Evolutionary conservation across 2,329 filamentous ascomycete species (phyloP).

Genomic region (Massarina eburnea): DNA sequence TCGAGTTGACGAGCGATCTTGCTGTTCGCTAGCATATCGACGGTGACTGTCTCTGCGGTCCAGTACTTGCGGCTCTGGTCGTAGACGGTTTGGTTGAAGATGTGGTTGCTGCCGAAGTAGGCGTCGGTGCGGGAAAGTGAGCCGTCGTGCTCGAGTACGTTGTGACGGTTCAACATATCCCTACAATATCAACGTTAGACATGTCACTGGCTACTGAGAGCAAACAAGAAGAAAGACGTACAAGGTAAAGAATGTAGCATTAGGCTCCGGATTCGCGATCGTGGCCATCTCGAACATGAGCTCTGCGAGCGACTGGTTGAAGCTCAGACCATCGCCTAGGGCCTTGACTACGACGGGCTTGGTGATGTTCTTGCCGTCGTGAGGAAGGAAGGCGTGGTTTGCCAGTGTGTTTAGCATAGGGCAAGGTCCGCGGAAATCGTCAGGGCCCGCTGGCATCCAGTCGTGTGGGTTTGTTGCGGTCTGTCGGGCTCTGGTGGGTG

Average conservation of each 20-base stretch:
- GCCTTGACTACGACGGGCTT: constrained; percentile 41
- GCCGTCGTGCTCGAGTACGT: constrained; percentile 54
- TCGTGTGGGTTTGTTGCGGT: constrained; percentile 6
- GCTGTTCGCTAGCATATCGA: constrained; percentile 44
- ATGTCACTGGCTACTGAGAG: background rate
- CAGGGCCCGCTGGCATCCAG: constrained; percentile 18
- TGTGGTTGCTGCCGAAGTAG: constrained; percentile 54
- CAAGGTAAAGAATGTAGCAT: constrained; percentile 32
- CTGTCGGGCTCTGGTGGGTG: too few species aligned
- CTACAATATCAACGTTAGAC: background rate
- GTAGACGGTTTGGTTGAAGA: constrained; percentile 58
- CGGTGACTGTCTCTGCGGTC: constrained; percentile 43
- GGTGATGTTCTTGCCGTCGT: constrained; percentile 38
- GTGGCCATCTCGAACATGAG: constrained; percentile 50
- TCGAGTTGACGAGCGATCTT: constrained; percentile 49
- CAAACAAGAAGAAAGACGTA: background rate
- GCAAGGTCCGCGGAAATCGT: constrained; percentile 33
- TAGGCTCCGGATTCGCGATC: constrained; percentile 28
- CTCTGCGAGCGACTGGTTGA: constrained; percentile 43
- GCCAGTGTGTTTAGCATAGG: constrained; percentile 40
- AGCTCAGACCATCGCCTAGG: constrained; percentile 47
- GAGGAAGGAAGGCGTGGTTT: constrained; percentile 39
- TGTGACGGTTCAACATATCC: constrained; percentile 51
- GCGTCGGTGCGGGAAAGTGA: constrained; percentile 54
- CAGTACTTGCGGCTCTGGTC: constrained; percentile 51